These are phyloP conservation scores for Fusarium zealandicum DNA, from an alignment of 2,329 filamentous ascomycete species.

Conservation along the genomic window DNA sequence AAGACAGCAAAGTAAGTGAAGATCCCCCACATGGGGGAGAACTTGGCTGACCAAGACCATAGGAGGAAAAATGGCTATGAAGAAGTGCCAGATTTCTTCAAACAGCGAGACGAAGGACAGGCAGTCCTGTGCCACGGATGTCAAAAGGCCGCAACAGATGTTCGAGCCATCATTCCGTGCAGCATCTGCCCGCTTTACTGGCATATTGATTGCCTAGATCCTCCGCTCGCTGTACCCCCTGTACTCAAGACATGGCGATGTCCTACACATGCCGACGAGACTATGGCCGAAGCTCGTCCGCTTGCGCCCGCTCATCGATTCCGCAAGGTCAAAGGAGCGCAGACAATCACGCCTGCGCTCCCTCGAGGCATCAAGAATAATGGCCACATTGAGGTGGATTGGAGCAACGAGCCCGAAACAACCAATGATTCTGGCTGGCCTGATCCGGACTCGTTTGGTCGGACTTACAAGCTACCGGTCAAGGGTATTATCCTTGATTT, in stretches of 20 bases:
- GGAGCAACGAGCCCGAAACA: slow-evolving; percentile 63
- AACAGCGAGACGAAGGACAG: slow-evolving; percentile 76
- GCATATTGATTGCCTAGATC: slow-evolving; percentile 92
- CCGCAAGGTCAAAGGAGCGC: slow-evolving; percentile 65
- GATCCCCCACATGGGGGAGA: not conserved
- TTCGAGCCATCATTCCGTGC: slow-evolving; percentile 82
- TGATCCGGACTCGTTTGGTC: slow-evolving; percentile 67
- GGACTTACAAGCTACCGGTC: slow-evolving; percentile 68
- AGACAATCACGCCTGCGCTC: slow-evolving; percentile 60
- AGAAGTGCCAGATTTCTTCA: slow-evolving; percentile 71
- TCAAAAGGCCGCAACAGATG: slow-evolving; percentile 65
- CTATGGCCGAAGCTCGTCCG: slow-evolving; percentile 67
- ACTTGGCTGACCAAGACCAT: slow-evolving; percentile 15
- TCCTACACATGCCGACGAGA: slow-evolving; percentile 82
- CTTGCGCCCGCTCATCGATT: slow-evolving; percentile 68
- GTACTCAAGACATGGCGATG: slow-evolving; percentile 84
- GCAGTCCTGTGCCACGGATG: slow-evolving; percentile 81
- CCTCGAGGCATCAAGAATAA: slow-evolving; percentile 74
- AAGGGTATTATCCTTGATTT: slow-evolving; percentile 75
- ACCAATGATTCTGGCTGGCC: slow-evolving; percentile 64
- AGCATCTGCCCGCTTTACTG: slow-evolving; percentile 82
- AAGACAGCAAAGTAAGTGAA: slow-evolving; percentile 70
- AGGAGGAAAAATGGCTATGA: slow-evolving; percentile 65
- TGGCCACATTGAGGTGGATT: slow-evolving; percentile 74
- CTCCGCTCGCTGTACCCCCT: slow-evolving; percentile 81